Conservation (phyloP, 345 rosid species). For the Syzygium aromaticum region DNA sequence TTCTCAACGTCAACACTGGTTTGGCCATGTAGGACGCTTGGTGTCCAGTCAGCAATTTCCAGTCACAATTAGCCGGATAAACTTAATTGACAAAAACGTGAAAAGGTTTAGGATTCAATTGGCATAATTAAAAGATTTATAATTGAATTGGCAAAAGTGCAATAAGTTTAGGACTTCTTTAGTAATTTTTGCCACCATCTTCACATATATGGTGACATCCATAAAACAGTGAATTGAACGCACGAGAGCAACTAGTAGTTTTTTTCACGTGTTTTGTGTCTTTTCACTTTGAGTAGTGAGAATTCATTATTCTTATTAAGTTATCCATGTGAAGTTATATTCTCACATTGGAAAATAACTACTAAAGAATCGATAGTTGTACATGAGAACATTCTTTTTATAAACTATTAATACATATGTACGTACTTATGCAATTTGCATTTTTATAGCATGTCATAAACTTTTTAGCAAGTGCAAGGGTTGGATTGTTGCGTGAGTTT, state of each 20-base stretch:
- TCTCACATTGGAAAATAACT: not conserved
- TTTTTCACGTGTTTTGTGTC: not conserved
- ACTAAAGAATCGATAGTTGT: not conserved
- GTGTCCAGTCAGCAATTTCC: too few relatives aligned
- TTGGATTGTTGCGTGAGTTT: not conserved
- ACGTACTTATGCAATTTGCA: too few relatives aligned
- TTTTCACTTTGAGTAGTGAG: not conserved
- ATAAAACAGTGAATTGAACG: not conserved
- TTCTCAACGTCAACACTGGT: too few relatives aligned
- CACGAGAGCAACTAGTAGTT: rapidly evolving
- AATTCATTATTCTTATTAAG: not conserved
- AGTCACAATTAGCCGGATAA: too few relatives aligned
- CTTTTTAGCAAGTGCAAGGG: too few relatives aligned
- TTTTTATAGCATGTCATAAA: not conserved
- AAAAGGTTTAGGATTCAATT: too few relatives aligned
- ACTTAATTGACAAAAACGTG: not conserved
- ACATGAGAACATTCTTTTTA: not conserved
- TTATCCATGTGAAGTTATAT: not conserved
- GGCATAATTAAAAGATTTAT: too few relatives aligned
- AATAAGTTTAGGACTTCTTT: too few relatives aligned
- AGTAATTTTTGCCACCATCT: not conserved
- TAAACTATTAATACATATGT: too few relatives aligned
- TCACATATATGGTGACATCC: rapidly evolving
- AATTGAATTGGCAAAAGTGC: too few relatives aligned
- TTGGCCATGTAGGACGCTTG: too few relatives aligned